phyloP scores from a whole-genome alignment of 345 rosid genomes.

The Luvunga scandens region DNA sequence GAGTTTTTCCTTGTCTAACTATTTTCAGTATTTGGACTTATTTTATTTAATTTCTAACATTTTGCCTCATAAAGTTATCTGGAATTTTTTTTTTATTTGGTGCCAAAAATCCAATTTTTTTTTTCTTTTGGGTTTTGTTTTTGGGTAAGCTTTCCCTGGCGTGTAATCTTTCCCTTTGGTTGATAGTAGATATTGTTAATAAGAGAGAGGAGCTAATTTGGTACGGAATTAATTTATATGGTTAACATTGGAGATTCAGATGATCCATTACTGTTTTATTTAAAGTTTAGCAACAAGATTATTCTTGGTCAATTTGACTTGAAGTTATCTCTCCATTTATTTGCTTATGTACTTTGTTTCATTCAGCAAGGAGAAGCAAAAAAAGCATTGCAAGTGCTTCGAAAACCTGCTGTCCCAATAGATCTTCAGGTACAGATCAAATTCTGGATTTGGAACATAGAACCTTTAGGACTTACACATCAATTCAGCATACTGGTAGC shows the following conservation, averaged over 20 bases:
- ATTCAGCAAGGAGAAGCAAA: constrained; percentile 95
- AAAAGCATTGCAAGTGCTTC: constrained; percentile 90
- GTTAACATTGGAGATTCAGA: background rate
- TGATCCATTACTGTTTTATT: background rate
- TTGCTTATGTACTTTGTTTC: constrained; percentile 9
- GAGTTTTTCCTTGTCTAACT: background rate
- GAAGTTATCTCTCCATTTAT: background rate
- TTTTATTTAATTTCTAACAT: background rate
- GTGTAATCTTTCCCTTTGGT: background rate
- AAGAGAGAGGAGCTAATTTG: background rate
- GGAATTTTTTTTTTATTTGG: background rate
- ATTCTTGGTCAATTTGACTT: constrained; percentile 4
- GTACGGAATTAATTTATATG: background rate
- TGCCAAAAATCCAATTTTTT: background rate
- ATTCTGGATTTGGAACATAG: constrained; percentile 11
- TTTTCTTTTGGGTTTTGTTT: background rate
- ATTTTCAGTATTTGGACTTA: background rate
- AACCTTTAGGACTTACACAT: background rate
- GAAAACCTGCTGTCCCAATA: constrained; percentile 74
- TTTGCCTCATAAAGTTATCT: background rate
- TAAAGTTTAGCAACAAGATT: background rate
- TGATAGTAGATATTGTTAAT: background rate
- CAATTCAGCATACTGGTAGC: constrained; percentile 6
- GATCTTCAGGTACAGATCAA: constrained; percentile 77
- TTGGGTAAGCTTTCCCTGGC: background rate